phyloP scores from a whole-genome alignment of 2,329 filamentous ascomycete genomes.

The Cryphonectria naterciae region DNA sequence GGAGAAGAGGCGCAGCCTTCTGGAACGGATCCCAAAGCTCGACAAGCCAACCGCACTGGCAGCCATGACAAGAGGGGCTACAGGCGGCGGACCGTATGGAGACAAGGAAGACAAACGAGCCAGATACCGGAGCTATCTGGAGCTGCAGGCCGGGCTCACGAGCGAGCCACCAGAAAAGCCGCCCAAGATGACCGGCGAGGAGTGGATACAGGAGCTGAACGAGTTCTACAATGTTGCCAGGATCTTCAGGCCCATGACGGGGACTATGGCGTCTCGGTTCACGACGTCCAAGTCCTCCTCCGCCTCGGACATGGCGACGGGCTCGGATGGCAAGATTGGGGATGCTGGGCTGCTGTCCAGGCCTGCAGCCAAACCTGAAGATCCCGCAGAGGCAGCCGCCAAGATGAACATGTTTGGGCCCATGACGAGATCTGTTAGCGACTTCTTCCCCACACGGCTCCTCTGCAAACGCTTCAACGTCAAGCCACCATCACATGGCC shows the following conservation, averaged over 20 bases:
- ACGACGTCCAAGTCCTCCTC: slow-evolving; percentile 67
- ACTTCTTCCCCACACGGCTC: slow-evolving; percentile 80
- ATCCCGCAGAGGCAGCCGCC: slow-evolving; percentile 85
- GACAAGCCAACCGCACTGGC: slow-evolving; percentile 70
- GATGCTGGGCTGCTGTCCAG: slow-evolving; percentile 48
- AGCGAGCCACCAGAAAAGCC: slow-evolving; percentile 38
- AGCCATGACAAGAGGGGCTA: slow-evolving; percentile 66
- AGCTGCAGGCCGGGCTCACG: slow-evolving; percentile 73
- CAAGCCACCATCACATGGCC: slow-evolving; percentile 71
- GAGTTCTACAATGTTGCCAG: slow-evolving; percentile 70
- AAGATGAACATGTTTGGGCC: slow-evolving; percentile 90
- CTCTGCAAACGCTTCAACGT: slow-evolving; percentile 96
- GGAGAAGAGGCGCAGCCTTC: slow-evolving; percentile 62
- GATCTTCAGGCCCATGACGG: slow-evolving; percentile 90
- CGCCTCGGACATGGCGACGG: slow-evolving; percentile 36
- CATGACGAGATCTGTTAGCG: slow-evolving; percentile 73
- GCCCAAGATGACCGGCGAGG: slow-evolving; percentile 58
- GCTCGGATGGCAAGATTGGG: slow-evolving; percentile 28
- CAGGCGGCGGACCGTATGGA: slow-evolving; percentile 77
- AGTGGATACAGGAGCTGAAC: slow-evolving; percentile 78
- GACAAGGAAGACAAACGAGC: slow-evolving; percentile 78
- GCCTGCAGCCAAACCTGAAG: slow-evolving; percentile 61
- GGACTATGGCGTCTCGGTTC: slow-evolving; percentile 91
- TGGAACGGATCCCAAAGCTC: slow-evolving; percentile 64
- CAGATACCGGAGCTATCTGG: slow-evolving; percentile 83